Base-by-base conservation (phyloP, 73 alveolate species). In the Urostyla sp. region DNA sequence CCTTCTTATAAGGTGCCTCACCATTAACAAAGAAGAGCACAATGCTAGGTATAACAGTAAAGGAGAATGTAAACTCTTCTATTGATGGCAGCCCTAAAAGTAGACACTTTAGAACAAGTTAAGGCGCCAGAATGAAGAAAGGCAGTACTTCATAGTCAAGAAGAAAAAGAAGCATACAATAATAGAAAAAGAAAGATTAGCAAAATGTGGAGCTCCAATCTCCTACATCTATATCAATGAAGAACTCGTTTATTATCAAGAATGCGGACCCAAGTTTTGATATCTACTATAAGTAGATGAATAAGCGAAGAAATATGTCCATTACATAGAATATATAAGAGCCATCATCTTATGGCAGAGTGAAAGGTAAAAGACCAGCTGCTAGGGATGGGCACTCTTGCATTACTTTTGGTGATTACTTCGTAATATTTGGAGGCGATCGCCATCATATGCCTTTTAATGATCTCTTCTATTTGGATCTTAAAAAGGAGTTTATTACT, bases 361-460 rank as follows among this genome's bases (percentile, higher is more conserved):
- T 84, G 30, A 26, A 74, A 34, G 96, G 96, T 0, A 92, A 84
- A 43, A 76, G 94, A 13, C 99, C 99, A 26, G 45, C 95, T n/a
- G 98, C 98, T 7, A 91, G 99, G 77, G 99, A 96, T 92, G 99
- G 99, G 18, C 99, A 96, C 60, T 52, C 98, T 18, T 89, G 95
- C 24, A 87, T 87, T 73, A 78, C 95, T 32, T 80, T 61, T 57
- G 91, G 95, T 24, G 94, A 86, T 11, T 80, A 88, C 51, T 84
- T 94, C 89, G 76, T 85, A 63, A 78, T 96, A n/a, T 96, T 95
- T 89, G 99, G 99, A 24, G 99, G 99, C 56, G 99, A 96, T 77
- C 91, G 98, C 87, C 97, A 96, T 91, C 96, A 95, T 87, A 95
- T 94, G 95, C 97, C 99, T 7, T 96, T 95, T 81, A 96, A 96